A percentile compares a stretch with the other conserved stretches of the same genome.
phyloP scores from a whole-genome alignment of 2,329 filamentous ascomycete genomes.

The Arthrobotrys iridis region DNA sequence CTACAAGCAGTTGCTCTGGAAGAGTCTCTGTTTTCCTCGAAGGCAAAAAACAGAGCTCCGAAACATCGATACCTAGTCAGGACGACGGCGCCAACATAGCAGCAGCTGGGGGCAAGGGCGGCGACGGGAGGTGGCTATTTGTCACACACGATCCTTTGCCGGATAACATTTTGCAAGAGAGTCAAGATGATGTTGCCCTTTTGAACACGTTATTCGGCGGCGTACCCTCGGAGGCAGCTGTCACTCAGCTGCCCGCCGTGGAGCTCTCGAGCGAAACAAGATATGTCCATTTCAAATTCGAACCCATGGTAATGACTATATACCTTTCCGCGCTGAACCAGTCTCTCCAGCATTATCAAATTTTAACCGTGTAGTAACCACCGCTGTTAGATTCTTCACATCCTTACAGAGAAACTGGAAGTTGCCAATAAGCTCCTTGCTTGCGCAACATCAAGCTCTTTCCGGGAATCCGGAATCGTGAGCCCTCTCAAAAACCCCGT shows the following conservation, averaged over 20 bases:
- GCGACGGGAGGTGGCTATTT: slow-evolving; percentile 83
- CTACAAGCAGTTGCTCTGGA: slow-evolving; percentile 92
- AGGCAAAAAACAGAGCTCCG: slow-evolving; percentile 68
- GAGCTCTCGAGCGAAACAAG: slow-evolving; percentile 61
- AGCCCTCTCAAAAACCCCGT: slow-evolving; percentile 73
- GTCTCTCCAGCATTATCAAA: slow-evolving; percentile 32
- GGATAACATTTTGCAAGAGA: slow-evolving; percentile 46
- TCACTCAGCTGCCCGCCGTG: slow-evolving; percentile 17
- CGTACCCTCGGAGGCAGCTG: slow-evolving; percentile 52
- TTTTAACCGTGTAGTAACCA: slow-evolving; percentile 7
- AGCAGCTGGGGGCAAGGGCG: slow-evolving; percentile 83
- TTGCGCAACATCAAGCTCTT: slow-evolving; percentile 81
- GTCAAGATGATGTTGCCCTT: slow-evolving; percentile 58
- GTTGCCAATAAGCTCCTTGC: slow-evolving; percentile 80
- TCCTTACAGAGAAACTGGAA: slow-evolving; percentile 77
- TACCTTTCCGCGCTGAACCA: neutral
- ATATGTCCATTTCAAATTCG: slow-evolving; percentile 87
- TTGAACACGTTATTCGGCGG: slow-evolving; percentile 63
- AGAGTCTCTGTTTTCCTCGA: slow-evolving; percentile 88
- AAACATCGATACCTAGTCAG: neutral
- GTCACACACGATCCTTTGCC: slow-evolving; percentile 81
- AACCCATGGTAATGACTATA: slow-evolving; percentile 80
- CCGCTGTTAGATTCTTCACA: slow-evolving; percentile 79
- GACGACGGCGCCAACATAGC: slow-evolving; percentile 60
- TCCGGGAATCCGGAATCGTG: slow-evolving; percentile 87